Evolutionary conservation across 1,284 basidiomycete species (phyloP), one percentile per base, ranked within the genome.

Genomic region (Cutaneotrichosporon mucoides): DNA sequence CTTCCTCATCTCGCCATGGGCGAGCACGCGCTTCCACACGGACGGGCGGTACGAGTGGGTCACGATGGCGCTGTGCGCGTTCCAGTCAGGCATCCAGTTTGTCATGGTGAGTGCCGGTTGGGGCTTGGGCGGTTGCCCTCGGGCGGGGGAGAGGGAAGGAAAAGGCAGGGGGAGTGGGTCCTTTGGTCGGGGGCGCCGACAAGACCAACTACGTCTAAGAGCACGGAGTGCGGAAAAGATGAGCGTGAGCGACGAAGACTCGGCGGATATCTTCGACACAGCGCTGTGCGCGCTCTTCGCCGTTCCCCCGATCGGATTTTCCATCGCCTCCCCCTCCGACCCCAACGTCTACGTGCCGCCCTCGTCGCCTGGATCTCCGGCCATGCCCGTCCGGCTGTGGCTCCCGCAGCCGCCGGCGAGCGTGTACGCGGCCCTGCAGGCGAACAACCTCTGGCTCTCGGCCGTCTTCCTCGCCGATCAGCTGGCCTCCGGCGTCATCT

Each of bases 381-480:
- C 36, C 55, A 70, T 8, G 43, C 8, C 65, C 58, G 64, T 76
- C 51, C 47, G 62, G 13, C 60, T 77, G 6, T 62, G 54, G 49
- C 65, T 76, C 7, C 71, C 74, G 11, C 59, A 67, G 15, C 72
- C 76, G 0, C 72, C 75, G 0, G 61, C 73, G 0, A 61, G 59
- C 9, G 61, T 76, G 9, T 72, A 70, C 55, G 68, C 69, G 4
- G 70, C 69, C 3, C 68, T 79, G 2, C 77, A 78, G 59, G 72
- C 76, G 0, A 71, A 76, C 50, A 65, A 77, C 51, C 59, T 79
- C 13, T 79, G 76, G 76, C 70, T 76, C 5, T 65, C 72, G 0
- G 66, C 69, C 5, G 64, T 79, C 12, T 73, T 68, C 58, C 70
- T 77, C 38, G 66, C 77, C 5, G 75, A 79, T 49, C 61, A 66